Base-by-base conservation (phyloP, 2,329 filamentous ascomycete genomes). In the Xylariaceae sp. region DNA sequence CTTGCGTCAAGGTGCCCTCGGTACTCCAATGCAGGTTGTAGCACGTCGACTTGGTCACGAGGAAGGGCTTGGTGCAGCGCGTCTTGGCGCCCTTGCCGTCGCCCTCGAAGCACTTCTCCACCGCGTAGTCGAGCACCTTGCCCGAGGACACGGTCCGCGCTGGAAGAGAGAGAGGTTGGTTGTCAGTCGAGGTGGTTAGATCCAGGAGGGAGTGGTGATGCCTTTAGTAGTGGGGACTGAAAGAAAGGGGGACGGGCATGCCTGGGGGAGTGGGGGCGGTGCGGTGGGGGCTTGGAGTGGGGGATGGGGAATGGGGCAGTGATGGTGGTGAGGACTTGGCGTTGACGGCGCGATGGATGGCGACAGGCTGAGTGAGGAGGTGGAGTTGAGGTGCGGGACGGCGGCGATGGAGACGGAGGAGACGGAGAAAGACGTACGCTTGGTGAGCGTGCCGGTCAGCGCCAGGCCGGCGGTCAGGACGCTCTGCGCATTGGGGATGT, bases 21-120 rank as follows among this genome's bases (percentile, higher is more conserved):
- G 61, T 65, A n/a, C 38, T 44, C 62, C 62, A 65, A 27, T 57
- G 48, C 13, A 66, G 38, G n/a, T 49, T 45, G 48, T 65, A 65
- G 55, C 63, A 67, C 6, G 51, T 53, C 22, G 50, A 50, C 31
- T 56, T 53, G 14, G 47, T 38, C 14, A 63, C 62, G 13, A 56
- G 42, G 48, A 67, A 67, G 5, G 63, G 62, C 29, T 59, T 53
- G 19, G 56, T 51, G 50, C 60, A 64, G 14, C 59, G 56, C 19
- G 47, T 45, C 42, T 64, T 59, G 21, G 59, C 58, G 12, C 61
- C 56, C 42, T 64, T 59, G 21, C 59, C 58, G 12, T 61, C 56
- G 16, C 19, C 23, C 35, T 67, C 64, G 33, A 59, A 29, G 43
- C 63, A 67, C 26, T 59, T 58, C 35, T 64, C 57, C 0, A 65